Conservation (phyloP, 1,284 basidiomycete species). For the Leccinum griseonigrum region DNA sequence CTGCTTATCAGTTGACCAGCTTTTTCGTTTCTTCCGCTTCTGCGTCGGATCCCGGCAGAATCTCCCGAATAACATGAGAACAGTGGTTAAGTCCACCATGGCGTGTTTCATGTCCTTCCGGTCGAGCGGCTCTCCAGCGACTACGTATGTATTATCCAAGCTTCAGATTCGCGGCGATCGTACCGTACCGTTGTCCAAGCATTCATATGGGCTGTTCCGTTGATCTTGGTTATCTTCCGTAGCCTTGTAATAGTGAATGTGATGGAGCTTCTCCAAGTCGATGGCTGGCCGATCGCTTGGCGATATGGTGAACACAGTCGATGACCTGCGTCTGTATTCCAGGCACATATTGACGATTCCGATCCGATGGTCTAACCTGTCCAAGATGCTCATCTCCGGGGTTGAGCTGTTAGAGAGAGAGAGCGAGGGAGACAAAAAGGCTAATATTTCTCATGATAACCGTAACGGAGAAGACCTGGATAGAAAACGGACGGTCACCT, state of each 20-base stretch:
- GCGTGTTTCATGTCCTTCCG: not conserved
- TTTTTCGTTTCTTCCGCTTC: not conserved
- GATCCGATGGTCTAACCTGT: not conserved
- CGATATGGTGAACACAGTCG: not conserved
- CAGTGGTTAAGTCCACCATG: not conserved
- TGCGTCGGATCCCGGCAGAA: not conserved
- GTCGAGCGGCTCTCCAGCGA: not conserved
- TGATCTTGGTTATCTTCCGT: not conserved
- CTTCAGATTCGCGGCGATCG: not conserved
- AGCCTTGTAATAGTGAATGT: not conserved
- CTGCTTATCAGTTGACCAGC: not conserved
- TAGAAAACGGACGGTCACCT: not conserved
- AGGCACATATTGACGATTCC: not conserved
- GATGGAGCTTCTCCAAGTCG: not conserved
- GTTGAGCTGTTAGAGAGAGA: not conserved
- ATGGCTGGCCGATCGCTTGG: not conserved
- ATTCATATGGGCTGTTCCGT: not conserved
- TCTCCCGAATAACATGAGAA: not conserved
- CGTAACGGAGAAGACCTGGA: not conserved
- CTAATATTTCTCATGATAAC: not conserved
- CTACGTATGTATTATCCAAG: not conserved
- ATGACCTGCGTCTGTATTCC: not conserved
- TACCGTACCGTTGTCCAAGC: not conserved
- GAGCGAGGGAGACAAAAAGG: not conserved
- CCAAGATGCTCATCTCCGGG: not conserved